Percentiles rank a stretch among this genome's conserved stretches.
Conservation (phyloP, 768 basidiomycete genomes). For the Trametes coccinea region DNA sequence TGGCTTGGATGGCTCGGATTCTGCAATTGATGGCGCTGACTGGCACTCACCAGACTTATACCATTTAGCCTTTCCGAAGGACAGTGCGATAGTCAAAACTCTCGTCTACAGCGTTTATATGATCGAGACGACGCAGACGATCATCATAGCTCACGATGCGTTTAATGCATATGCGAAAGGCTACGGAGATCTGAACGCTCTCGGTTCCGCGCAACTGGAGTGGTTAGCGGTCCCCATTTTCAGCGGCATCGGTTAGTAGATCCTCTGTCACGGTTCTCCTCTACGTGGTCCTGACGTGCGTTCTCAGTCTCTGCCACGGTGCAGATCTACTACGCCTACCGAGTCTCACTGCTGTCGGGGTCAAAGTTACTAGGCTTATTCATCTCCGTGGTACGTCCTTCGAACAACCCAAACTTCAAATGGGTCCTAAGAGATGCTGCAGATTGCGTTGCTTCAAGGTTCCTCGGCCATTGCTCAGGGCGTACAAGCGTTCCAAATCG, state of each 20-base stretch:
- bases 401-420: not conserved
- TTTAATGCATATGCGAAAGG: not conserved
- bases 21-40: no score
- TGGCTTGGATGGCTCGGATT: not conserved
- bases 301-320: not conserved
- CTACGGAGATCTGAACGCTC: not conserved
- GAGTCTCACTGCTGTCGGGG: slow-evolving; percentile 7
- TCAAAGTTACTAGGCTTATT: not conserved
- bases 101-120: not conserved
- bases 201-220: not conserved
- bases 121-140: not conserved
- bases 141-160: not conserved
- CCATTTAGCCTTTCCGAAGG: not conserved
- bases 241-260: not conserved
- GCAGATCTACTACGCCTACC: slow-evolving; percentile 16
- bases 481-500: not conserved
- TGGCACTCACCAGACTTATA: not conserved
- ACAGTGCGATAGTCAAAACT: not conserved
- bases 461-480: not conserved
- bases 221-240: not conserved
- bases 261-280: not conserved
- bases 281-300: not conserved
- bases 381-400: not conserved
- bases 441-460: not conserved
- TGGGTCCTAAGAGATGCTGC: not conserved